A percentile compares a stretch with the other conserved stretches of the same genome.
Evolutionary conservation across 768 basidiomycete species (phyloP).

Genomic region (Trametes villosa): DNA sequence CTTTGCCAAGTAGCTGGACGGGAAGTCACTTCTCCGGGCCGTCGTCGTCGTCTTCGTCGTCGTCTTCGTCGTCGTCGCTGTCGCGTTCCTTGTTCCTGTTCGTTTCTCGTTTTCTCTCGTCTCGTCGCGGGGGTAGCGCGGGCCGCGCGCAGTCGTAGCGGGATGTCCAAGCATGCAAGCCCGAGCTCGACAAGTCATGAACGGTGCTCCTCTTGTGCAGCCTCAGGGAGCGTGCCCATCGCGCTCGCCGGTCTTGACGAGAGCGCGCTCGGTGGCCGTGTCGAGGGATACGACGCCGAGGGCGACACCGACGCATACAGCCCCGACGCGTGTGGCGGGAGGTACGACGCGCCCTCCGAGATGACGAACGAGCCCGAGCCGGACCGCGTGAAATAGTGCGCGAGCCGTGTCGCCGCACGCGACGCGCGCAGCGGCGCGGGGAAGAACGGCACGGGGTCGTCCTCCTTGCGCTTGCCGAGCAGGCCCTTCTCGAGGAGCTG

Average conservation of each 20-base stretch:
- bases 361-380: conserved; percentile 29
- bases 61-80: background rate
- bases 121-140: background rate
- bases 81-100: background rate
- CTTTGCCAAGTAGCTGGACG: conserved; percentile 11
- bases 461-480: conserved; percentile 27
- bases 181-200: conserved; percentile 15
- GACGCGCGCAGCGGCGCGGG: conserved; percentile 26
- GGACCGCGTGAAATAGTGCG: conserved; percentile 23
- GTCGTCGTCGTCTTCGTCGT: conserved; percentile 1
- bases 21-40: conserved; percentile 1
- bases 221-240: conserved; percentile 21
- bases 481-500: conserved; percentile 31
- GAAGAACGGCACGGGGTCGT: conserved; percentile 24
- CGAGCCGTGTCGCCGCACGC: conserved; percentile 25
- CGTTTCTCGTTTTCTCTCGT: conserved; percentile 13
- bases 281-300: conserved; percentile 25
- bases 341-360: conserved; percentile 10
- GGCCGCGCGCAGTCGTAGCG: background rate
- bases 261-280: conserved; percentile 29
- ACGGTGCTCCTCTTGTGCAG: conserved; percentile 16
- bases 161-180: conserved; percentile 14
- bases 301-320: conserved; percentile 16
- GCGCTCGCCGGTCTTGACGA: conserved; percentile 31
- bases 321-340: conserved; percentile 13